These are phyloP conservation scores for Symbiodinium natans DNA, from an alignment of 73 alveolate species.

Conservation along the genomic window DNA sequence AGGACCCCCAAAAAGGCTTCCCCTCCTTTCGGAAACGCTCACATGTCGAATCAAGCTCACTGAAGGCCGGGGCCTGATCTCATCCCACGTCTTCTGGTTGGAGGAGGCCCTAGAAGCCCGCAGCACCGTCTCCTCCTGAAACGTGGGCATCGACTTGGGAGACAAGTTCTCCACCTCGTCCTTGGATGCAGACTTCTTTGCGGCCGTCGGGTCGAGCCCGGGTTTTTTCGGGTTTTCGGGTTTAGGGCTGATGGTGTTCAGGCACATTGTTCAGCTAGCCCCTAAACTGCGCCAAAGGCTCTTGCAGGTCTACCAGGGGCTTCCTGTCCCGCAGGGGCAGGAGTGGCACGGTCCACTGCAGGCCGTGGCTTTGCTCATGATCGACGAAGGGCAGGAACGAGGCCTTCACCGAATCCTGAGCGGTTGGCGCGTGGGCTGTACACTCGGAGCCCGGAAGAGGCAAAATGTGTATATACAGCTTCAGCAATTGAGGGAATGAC, in stretches of 20 bases:
- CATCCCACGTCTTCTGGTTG: slow-evolving; percentile 90
- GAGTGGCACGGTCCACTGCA: neutral
- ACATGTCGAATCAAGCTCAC: too few relatives aligned
- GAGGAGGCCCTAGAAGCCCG: slow-evolving; percentile 54
- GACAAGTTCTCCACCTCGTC: slow-evolving; percentile 27
- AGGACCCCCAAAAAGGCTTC: too few relatives aligned
- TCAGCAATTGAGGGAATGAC: neutral
- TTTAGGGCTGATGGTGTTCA: too few relatives aligned
- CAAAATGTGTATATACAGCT: neutral
- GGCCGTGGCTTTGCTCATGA: neutral
- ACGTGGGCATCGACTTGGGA: slow-evolving; percentile 73
- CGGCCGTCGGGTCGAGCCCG: too few relatives aligned
- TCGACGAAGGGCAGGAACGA: slow-evolving; percentile 1
- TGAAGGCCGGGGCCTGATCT: slow-evolving; percentile 35
- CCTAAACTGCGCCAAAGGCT: neutral
- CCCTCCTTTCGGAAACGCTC: too few relatives aligned
- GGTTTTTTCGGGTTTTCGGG: too few relatives aligned
- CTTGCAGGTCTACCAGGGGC: too few relatives aligned
- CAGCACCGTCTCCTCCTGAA: slow-evolving; percentile 26
- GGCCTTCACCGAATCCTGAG: slow-evolving; percentile 1
- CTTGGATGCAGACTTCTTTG: too few relatives aligned
- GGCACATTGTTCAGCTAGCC: too few relatives aligned
- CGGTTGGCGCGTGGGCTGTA: neutral
- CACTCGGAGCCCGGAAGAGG: neutral
- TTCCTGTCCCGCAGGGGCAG: neutral